phyloP scores from a whole-genome alignment of 257 asterid genomes.

The Rauvolfia tetraphylla region DNA sequence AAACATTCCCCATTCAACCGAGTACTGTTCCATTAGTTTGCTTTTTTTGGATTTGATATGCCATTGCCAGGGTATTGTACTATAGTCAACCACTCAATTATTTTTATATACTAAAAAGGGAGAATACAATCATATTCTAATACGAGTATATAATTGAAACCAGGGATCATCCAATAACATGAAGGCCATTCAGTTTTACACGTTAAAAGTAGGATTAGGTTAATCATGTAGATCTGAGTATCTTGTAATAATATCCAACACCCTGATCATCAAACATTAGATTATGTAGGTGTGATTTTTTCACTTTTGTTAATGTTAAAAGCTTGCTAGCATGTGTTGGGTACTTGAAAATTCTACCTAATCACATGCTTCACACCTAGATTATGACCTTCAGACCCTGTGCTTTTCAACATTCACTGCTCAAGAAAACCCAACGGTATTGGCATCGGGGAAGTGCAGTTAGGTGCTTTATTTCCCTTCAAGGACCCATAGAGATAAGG shows the following conservation, averaged over 20 bases:
- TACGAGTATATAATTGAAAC: not conserved
- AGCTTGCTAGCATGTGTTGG: constrained; percentile 71
- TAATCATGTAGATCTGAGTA: constrained; percentile 28
- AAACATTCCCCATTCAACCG: constrained; percentile 10
- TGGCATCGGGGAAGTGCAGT: not conserved
- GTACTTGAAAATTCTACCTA: constrained; percentile 56
- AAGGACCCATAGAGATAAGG: too few relatives aligned
- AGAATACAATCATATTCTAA: not conserved
- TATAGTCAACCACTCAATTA: constrained; percentile 2
- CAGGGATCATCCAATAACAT: constrained; percentile 49
- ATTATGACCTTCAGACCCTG: not conserved
- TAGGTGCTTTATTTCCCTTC: not conserved
- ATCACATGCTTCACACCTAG: constrained; percentile 68
- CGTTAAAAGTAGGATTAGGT: constrained; percentile 24
- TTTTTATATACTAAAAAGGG: not conserved
- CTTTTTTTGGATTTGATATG: too few relatives aligned
- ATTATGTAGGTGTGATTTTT: not conserved
- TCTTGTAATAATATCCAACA: constrained; percentile 10
- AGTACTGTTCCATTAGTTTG: not conserved
- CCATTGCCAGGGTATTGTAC: constrained; percentile 8
- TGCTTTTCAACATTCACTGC: not conserved
- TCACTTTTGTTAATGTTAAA: constrained; percentile 23
- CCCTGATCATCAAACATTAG: constrained; percentile 6
- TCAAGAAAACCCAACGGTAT: not conserved
- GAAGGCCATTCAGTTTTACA: constrained; percentile 46